phyloP scores from a whole-genome alignment of 169 alveolate genomes.

The Fabrea salina region DNA sequence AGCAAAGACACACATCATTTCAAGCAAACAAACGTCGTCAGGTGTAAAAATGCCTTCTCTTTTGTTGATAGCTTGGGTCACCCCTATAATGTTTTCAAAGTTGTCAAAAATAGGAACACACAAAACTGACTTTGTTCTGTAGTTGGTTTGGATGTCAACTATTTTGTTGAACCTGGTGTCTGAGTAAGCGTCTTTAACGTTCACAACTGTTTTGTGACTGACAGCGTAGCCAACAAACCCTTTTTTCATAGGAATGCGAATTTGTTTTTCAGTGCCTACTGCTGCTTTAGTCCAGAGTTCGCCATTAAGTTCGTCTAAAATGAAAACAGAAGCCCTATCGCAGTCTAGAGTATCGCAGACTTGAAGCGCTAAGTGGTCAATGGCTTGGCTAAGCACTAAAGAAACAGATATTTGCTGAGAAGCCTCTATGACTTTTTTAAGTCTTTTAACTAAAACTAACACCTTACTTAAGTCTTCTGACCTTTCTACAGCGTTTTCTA shows the following conservation, averaged over 20 bases:
- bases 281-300: conserved; percentile 63
- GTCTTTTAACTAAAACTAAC: neutral
- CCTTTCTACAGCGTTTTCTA: neutral
- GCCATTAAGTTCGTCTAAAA: conserved; percentile 66
- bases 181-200: conserved; percentile 70
- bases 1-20: conserved; percentile 9
- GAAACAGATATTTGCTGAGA: conserved; percentile 18
- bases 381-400: conserved; percentile 1
- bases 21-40: conserved; percentile 69
- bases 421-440: neutral
- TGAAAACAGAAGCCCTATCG: conserved; percentile 71
- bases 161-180: conserved; percentile 66
- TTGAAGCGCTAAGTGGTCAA: neutral
- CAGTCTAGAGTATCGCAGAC: conserved; percentile 49
- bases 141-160: conserved; percentile 61
- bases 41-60: conserved; percentile 42
- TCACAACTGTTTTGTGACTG: conserved; percentile 38
- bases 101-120: conserved; percentile 70
- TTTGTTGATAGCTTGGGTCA: conserved; percentile 72
- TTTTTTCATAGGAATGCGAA: conserved; percentile 68
- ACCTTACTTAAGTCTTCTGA: neutral
- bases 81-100: conserved; percentile 64
- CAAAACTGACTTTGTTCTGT: conserved; percentile 69
- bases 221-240: conserved; percentile 73
- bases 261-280: conserved; percentile 53